Base-by-base conservation (phyloP, 208 protist species). In the Leishmania lainsoni region DNA sequence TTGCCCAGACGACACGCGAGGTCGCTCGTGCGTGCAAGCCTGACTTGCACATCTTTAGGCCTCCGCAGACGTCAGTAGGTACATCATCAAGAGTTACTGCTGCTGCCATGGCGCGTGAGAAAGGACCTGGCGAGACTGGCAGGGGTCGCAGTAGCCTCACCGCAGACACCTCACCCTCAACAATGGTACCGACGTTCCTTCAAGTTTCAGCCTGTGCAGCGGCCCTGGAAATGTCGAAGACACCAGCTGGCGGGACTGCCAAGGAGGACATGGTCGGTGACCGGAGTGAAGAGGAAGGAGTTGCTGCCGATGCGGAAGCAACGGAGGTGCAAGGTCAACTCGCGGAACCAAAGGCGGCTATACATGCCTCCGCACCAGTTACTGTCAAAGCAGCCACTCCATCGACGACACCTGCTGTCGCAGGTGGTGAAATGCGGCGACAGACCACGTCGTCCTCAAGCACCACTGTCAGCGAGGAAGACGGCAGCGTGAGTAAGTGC, bases 1-100 rank as follows among this genome's bases (percentile, higher is more conserved):
- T 82, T 26, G 29, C 56, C 51, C 78, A 82, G 22, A 45, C 75
- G 17, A 42, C 45, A 63, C 82, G 82, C 6, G 82, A 39, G 1
- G 56, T 86, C 0, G 82, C 82, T 0, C 68, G 79, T 63, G 82
- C 74, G 20, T 86, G 82, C 56, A 81, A 86, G 54, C 82, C 82
- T 16, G 78, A 86, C 20, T 35, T 58, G 20, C 82, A 39, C 17
- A 81, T 86, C 71, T 86, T 86, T 61, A 66, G 77, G 78, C 74
- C 82, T 65, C 75, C 39, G 10, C 75, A 35, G 10, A 48, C 42
- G 68, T 49, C 20, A 16, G 39, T 32, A 42, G 68, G 4, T 52
- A 22, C 17, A 17, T 48, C 20, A 29, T 51, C 68, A 49, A 29
- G 5, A 32, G 20, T 5, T 73, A 32, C 69, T 49, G 45, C 45